phyloP scores from a whole-genome alignment of 2,329 filamentous ascomycete species.

The Sordariomycetes sp. region DNA sequence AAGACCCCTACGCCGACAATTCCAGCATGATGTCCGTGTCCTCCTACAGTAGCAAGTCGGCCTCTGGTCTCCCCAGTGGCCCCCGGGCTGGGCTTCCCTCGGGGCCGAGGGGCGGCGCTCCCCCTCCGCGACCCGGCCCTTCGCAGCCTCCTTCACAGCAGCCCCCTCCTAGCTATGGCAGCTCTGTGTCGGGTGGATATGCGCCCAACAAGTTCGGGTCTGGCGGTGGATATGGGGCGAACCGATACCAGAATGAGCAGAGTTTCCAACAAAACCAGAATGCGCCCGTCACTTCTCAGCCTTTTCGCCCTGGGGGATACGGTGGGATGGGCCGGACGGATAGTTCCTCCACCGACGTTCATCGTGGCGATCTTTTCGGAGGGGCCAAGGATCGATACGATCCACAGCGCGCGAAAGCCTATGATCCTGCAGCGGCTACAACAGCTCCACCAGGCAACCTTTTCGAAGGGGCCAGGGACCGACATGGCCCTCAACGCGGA shows the following conservation, averaged over 20 bases:
- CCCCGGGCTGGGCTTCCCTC: slow-evolving; percentile 23
- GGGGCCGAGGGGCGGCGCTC: slow-evolving; percentile 18
- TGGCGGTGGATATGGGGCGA: slow-evolving; percentile 34
- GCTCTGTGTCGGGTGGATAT: slow-evolving; percentile 23
- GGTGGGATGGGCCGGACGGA: slow-evolving; percentile 12
- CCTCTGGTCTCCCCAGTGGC: slow-evolving; percentile 8
- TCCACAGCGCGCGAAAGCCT: slow-evolving; percentile 19
- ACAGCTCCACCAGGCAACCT: slow-evolving; percentile 52
- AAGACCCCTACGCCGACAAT: slow-evolving; percentile 46
- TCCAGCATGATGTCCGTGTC: slow-evolving; percentile 15
- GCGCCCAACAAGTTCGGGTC: slow-evolving; percentile 42
- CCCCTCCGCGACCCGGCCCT: slow-evolving; percentile 24
- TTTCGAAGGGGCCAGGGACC: slow-evolving; percentile 45
- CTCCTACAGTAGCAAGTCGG: slow-evolving; percentile 12
- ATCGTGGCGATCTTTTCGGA: slow-evolving; percentile 54
- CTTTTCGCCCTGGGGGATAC: slow-evolving; percentile 42
- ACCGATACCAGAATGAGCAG: slow-evolving; percentile 35
- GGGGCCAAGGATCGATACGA: slow-evolving; percentile 40
- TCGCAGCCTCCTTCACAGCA: slow-evolving; percentile 7
- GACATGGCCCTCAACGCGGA: slow-evolving; percentile 28
- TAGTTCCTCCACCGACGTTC: slow-evolving; percentile 21
- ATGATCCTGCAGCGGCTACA: background rate
- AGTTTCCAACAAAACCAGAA: slow-evolving; percentile 11
- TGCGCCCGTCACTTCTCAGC: background rate
- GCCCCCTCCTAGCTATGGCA: background rate